These are phyloP conservation scores for Triticum turgidum DNA, from an alignment of 176 grass and related monocot species.

Conservation along the genomic window DNA sequence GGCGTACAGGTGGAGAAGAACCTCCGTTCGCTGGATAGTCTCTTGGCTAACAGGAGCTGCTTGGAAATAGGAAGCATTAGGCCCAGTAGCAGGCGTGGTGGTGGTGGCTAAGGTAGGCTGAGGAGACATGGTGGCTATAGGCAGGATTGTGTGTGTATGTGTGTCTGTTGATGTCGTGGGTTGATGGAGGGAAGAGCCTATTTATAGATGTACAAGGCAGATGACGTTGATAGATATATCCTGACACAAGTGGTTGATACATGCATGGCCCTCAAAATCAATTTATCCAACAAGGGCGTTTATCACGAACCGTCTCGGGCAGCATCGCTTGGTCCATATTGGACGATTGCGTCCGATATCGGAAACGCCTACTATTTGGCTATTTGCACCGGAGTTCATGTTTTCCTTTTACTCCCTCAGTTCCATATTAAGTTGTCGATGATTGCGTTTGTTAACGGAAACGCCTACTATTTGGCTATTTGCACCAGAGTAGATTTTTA, in stretches of 20 bases:
- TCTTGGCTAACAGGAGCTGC: neutral
- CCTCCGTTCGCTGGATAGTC: neutral
- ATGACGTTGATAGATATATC: neutral
- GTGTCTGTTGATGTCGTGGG: neutral
- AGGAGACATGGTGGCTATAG: neutral
- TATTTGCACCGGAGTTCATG: no score
- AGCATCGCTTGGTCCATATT: no score
- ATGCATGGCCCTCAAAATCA: neutral
- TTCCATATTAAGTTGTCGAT: no score
- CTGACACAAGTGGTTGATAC: neutral
- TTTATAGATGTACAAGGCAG: neutral
- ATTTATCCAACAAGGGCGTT: neutral
- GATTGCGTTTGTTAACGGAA: no score
- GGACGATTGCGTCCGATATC: no score
- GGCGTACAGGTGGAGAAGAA: neutral
- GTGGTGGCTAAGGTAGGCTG: neutral
- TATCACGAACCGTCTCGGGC: neutral
- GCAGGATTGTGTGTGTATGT: neutral
- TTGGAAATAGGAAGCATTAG: neutral
- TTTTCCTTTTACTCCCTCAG: no score
- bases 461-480: no score
- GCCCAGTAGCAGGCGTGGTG: neutral
- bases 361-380: no score
- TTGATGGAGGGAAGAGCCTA: neutral
- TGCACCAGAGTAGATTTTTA: no score